Evolutionary conservation across 2,329 filamentous ascomycete genomes (phyloP), one percentile per base, ranked within the genome.

Genomic region (Sporothrix euskadiensis): DNA sequence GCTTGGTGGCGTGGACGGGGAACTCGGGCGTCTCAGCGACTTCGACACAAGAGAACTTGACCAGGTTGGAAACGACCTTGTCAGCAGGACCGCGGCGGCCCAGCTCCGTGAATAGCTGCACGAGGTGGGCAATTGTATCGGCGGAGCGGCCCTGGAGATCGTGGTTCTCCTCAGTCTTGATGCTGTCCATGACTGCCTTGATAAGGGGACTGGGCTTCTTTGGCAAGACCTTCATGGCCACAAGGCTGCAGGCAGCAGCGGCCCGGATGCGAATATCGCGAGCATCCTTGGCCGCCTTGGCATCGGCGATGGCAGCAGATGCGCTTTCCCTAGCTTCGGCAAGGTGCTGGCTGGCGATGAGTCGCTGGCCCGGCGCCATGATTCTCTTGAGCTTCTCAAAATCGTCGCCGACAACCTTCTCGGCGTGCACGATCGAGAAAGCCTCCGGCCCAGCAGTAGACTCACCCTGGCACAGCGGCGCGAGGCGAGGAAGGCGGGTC

Each of bases 1-100:
- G 92, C 79, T 97, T 91, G 59, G 85, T 81, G 1, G 92, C 92
- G 78, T 98, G 96, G 39, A 92, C 91, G 4, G 91, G 89, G 80
- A 98, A 98, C 79, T 98, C 96, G 0, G 96, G 96, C 0, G 97
- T 99, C 81, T 99, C 97, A 0, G 96, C 95, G 1, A 97, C 97
- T 80, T 99, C 96, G 79, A 98, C 94, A 79, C 96, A 99, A 76
- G 94, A 97, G 82, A 98, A 99, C 80, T 98, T 98, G 83, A 97
- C 93, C 71, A 99, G 83, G 79, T 99, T 99, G 65, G 93, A 91
- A 39, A 98, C 94, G 16, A 99, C 92, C 83, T 99, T 99, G 81
- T 98, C 94, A 19, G 96, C 94, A 14, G 97, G 94, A 19, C 91
- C 94, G 73, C 91, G 88, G 75, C 95, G 92, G 54, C 93, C 92